Evolutionary conservation across 345 rosid genomes (phyloP), one percentile per base, ranked within the genome.

Genomic region (Cardamine chenopodiifolia): DNA sequence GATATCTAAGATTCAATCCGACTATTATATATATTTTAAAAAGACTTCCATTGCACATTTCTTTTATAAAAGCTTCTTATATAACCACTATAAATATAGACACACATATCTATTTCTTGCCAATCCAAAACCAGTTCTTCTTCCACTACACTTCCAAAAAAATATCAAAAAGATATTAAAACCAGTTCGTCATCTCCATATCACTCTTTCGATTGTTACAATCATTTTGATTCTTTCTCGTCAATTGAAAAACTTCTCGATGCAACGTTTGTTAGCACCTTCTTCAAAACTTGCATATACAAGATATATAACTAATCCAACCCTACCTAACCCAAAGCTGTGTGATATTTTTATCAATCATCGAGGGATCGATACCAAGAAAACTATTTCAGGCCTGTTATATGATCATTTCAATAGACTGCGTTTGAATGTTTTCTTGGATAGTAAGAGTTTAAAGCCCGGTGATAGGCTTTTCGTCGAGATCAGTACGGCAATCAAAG

Each of bases 321-420:
- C 32, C 35, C 67, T 62, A 40, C 47, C 48, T 65, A 69, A n/a
- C 52, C 52, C 35, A 63, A 74, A 75, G 22, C 52, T 82, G 0
- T 87, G 89, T 22, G 95, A 91, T 14, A 83, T 94, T 4, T 94
- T 94, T 85, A 94, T 94, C 40, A 94, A 85, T 39, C 98, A 94
- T 53, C 84, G 98, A 0, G 91, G 96, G 1, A 82, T 78, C 4
- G 98, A 94, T 37, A 94, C 97, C 0, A 91, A 91, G 72, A 83
- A 89, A 65, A 90, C 87, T 8, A 77, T 94, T 52, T 80, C 97
- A 0, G 96, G 97, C 2, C 67, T 94, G 64, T 75, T 94, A 0
- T 84, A 79, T 8, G 82, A 86, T 35, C 87, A 85, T 65, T 79
- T 94, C 13, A 71, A 53, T 7, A 54, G 85, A 53, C 61, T 79